phyloP scores from a whole-genome alignment of 78 protist genomes.

The Dictyostelium capitatum region DNA sequence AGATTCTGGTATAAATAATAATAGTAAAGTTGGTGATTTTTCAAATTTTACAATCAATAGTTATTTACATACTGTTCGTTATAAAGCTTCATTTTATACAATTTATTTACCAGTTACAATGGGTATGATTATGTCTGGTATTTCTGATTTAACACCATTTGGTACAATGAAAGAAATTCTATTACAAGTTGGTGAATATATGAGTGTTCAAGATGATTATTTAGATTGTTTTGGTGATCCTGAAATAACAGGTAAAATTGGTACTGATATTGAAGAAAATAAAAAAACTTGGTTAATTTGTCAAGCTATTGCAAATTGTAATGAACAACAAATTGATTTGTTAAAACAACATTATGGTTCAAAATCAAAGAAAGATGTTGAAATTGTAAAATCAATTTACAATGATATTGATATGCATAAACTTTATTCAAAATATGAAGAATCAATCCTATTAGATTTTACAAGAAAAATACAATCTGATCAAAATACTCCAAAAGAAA shows the following conservation, averaged over 20 bases:
- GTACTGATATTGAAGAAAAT: constrained; percentile 22
- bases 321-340: background rate
- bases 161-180: background rate
- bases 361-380: background rate
- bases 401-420: background rate
- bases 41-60: background rate
- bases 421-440: background rate
- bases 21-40: background rate
- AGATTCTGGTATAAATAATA: background rate
- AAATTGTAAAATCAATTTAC: constrained; percentile 2
- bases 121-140: constrained; percentile 1
- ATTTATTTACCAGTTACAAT: background rate
- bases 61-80: background rate
- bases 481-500: too few relatives aligned
- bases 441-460: too few relatives aligned
- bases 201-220: constrained; percentile 20
- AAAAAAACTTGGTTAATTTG: constrained; percentile 19
- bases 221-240: constrained; percentile 17
- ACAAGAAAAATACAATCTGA: too few relatives aligned
- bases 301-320: background rate
- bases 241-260: background rate
- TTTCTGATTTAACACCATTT: background rate
- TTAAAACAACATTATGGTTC: constrained; percentile 12
- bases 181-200: background rate
- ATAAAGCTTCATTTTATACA: background rate